These are phyloP conservation scores for Peltaster fructicola DNA, from an alignment of 2,329 filamentous ascomycete genomes.

Conservation along the genomic window DNA sequence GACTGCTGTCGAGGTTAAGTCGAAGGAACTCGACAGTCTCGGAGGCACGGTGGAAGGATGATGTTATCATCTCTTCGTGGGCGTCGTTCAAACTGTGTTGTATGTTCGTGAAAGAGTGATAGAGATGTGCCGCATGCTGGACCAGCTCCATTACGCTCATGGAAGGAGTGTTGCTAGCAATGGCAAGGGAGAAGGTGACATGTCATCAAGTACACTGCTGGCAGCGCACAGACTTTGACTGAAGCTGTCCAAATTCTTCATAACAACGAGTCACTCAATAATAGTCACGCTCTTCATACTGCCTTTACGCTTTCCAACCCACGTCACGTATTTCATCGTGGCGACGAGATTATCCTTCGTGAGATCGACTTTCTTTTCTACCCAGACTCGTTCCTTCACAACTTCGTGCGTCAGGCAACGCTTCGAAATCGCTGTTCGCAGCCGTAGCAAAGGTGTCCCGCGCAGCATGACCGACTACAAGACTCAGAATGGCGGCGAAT, in stretches of 20 bases:
- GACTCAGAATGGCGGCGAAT: conserved; percentile 75
- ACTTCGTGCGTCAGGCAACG: conserved; percentile 7
- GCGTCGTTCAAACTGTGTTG: conserved; percentile 13
- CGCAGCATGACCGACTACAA: conserved; percentile 43
- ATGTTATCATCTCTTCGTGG: conserved; percentile 17
- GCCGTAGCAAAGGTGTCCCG: conserved; percentile 21
- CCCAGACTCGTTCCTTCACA: conserved; percentile 5
- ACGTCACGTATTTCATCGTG: too few relatives aligned
- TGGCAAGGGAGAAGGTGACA: conserved; percentile 1
- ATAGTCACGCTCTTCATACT: too few relatives aligned
- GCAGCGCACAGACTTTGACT: too few relatives aligned
- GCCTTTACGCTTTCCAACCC: too few relatives aligned
- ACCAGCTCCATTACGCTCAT: conserved; percentile 8
- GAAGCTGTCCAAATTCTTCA: too few relatives aligned
- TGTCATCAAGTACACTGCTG: too few relatives aligned
- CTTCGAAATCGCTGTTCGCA: conserved; percentile 11
- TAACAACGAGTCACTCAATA: too few relatives aligned
- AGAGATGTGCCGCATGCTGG: conserved; percentile 16
- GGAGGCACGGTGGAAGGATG: conserved; percentile 25
- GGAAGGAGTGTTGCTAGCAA: too few relatives aligned
- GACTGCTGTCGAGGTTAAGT: conserved; percentile 32
- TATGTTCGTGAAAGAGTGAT: conserved; percentile 17
- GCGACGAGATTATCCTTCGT: too few relatives aligned
- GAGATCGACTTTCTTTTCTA: conserved; percentile 3
- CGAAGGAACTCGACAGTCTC: conserved; percentile 36